Base-by-base conservation (phyloP, 2,329 filamentous ascomycete genomes). In the Periglandula ipomoeae region DNA sequence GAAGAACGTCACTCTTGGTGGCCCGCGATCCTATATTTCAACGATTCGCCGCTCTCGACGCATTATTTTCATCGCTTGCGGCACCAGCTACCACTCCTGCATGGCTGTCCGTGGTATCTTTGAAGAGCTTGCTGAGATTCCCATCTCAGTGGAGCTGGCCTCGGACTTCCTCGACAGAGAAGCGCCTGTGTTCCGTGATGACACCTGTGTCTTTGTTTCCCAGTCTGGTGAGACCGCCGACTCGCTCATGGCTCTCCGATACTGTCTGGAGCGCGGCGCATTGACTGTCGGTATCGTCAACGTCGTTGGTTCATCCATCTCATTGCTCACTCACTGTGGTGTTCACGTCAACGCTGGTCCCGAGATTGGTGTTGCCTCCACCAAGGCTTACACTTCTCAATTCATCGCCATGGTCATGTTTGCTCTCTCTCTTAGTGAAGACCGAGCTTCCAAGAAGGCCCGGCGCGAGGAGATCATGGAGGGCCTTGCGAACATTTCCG, bases 391-490 rank as follows among this genome's bases (percentile, higher is more conserved):
- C 75, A 98, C 93, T 13, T 97, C 93, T 42, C 93, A 98, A 69
- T 98, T 97, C 70, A 89, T 98, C 64, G 95, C 93, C 67, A 96
- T 98, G 89, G 87, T 97, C 72, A 98, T 98, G 93, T 97, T 98
- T 63, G 93, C 93, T 6, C 77, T 98, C 55, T 96, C 90, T 26
- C 81, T 98, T 50, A 93, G 88, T 63, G 93, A 98, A 73, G 93
- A 98, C 70, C 88, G 93, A 59, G 88, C 90, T 38, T 96, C 89
- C 58, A 98, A 98, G 81, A 81, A 85, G 62, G 82, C 86, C 74
- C 82, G 91, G 64, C 86, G 93, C 27, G 83, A 93, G 70, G 90
- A 96, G 71, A 97, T 98, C 64, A 96, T 98, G 78, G 85, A 94
- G 59, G 91, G 93, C 61, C 82, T 98, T 26, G 77, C 79, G 61